Base-by-base conservation (phyloP, 225 moss, liverwort and hornwort species). In the Antitrichia curtipendula region DNA sequence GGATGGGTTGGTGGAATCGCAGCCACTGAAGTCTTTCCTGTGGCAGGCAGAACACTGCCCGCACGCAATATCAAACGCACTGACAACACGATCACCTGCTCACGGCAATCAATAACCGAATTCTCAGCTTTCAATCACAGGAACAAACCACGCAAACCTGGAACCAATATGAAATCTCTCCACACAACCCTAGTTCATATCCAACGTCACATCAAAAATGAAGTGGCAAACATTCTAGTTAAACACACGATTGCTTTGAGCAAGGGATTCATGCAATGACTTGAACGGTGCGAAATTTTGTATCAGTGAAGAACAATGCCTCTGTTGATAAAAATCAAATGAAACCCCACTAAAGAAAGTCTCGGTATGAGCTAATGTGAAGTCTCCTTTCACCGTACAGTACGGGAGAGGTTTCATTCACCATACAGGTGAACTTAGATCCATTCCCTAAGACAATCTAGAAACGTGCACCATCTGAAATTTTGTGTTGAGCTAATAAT, bases 21-120 rank as follows among this genome's bases (percentile, higher is more conserved):
- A 98, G 87, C 94, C 92, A 87, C 93, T 87, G 61, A 66, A 96
- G 41, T 96, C 91, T 54, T 92, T 78, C 61, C 89, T 45, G 21
- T 85, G 57, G 89, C 97, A 98, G 40, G 94, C 95, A 23, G 86
- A 87, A 22, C 97, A 98, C n/a, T 94, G 82, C 32, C 96, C 96
- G 86, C 97, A 98, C 5, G 92, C 96, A 80, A 98, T 95, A 63
- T 94, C 95, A 72, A 98, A 98, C 29, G 93, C 92, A 13, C 70
- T 60, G 45, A 98, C 91, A 13, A 95, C 96, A 74, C 96, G 94
- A 75, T 94, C 94, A 50, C 94, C 94, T 94, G 91, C 19, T 65
- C 87, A 78, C 57, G 21, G 59, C 59, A 71, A 83, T 57, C 41
- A 56, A 28, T 10, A 47, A 36, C 22, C 84, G 6, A 47, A 59